These are phyloP conservation scores for Nematocida major DNA, from an alignment of 371 early-diverging fungal species.

Conservation along the genomic window DNA sequence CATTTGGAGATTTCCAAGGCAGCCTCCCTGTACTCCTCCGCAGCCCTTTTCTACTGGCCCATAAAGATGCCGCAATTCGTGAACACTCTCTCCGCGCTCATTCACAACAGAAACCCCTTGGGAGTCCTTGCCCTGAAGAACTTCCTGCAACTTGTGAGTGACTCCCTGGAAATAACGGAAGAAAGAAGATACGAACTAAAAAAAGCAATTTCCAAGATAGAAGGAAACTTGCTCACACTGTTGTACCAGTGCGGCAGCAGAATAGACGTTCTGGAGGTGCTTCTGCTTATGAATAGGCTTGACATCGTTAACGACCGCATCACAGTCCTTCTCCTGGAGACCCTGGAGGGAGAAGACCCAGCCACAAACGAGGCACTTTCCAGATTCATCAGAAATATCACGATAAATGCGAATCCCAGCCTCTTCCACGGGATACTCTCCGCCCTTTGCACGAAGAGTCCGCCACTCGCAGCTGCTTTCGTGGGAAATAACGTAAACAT, in stretches of 20 bases:
- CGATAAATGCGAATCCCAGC: neutral
- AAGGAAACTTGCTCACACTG: constrained; percentile 37
- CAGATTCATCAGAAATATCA: neutral
- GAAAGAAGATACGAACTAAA: constrained; percentile 64
- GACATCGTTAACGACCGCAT: neutral
- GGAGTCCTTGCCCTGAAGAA: constrained; percentile 55
- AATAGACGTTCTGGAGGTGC: neutral
- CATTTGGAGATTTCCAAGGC: constrained; percentile 1
- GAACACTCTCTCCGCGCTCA: constrained; percentile 41
- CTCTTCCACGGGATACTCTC: neutral
- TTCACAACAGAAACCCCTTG: constrained; percentile 12
- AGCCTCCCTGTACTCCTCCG: constrained; percentile 48
- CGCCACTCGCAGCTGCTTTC: neutral
- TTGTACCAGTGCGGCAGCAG: neutral
- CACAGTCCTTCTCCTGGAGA: neutral
- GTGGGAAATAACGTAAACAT: constrained; percentile 11
- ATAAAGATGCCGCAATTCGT: constrained; percentile 55
- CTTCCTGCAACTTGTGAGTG: constrained; percentile 56
- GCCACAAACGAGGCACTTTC: neutral
- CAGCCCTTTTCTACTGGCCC: constrained; percentile 64
- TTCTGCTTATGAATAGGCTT: constrained; percentile 7
- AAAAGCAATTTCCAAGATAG: constrained; percentile 44
- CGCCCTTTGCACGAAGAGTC: neutral
- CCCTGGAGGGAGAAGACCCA: neutral
- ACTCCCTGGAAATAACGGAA: constrained; percentile 60